These are phyloP conservation scores for Coemansia sp. DNA, from an alignment of 192 early-diverging fungal genomes.

Conservation along the genomic window DNA sequence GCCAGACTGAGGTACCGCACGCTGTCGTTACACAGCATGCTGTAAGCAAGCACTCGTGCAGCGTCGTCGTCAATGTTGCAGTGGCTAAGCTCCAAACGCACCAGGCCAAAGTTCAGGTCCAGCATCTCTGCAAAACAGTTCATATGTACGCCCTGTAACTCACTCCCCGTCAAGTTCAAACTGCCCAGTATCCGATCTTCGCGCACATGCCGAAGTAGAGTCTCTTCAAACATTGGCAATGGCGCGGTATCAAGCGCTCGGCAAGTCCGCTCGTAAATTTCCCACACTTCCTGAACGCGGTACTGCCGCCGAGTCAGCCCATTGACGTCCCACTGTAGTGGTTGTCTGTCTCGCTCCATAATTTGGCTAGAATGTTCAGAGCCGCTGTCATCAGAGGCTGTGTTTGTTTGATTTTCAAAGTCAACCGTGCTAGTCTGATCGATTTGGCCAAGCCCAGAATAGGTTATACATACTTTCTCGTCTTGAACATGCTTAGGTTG, in stretches of 20 bases:
- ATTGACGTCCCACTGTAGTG: constrained; percentile 44
- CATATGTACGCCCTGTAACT: constrained; percentile 56
- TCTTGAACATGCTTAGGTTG: background rate
- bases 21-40: constrained; percentile 65
- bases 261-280: constrained; percentile 44
- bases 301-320: constrained; percentile 41
- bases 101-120: constrained; percentile 70
- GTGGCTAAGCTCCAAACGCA: constrained; percentile 62
- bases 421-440: background rate
- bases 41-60: constrained; percentile 67
- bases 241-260: constrained; percentile 34
- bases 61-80: constrained; percentile 75
- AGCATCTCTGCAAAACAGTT: constrained; percentile 74
- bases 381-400: background rate
- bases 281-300: constrained; percentile 43
- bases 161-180: constrained; percentile 51
- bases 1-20: constrained; percentile 65
- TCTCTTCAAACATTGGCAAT: constrained; percentile 30
- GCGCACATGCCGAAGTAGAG: constrained; percentile 34
- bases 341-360: constrained; percentile 9
- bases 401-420: background rate
- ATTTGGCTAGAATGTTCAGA: background rate
- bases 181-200: constrained; percentile 37
- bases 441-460: no score
- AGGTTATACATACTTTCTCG: background rate